Evolutionary conservation across 1,284 basidiomycete genomes (phyloP).

Genomic region (Rhizopogon hawkerae): DNA sequence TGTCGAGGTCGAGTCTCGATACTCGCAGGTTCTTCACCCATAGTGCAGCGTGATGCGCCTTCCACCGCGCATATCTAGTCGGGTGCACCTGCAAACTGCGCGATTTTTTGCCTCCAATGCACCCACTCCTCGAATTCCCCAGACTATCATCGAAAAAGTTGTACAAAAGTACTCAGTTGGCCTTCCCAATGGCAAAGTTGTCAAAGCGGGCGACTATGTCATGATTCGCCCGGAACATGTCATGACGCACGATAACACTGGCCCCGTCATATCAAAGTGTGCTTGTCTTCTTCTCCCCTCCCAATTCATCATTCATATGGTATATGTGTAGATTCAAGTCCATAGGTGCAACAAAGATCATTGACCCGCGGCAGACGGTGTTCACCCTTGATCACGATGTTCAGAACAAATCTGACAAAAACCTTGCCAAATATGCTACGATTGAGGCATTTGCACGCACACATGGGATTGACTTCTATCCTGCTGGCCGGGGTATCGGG

Average conservation of each 20-base stretch:
- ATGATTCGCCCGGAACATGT: conserved; percentile 98
- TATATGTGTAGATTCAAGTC: conserved; percentile 73
- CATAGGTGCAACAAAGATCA: conserved; percentile 83
- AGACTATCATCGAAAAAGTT: conserved; percentile 95
- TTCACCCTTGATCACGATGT: conserved; percentile 99
- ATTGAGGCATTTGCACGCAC: conserved; percentile 89
- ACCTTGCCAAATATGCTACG: conserved; percentile 85
- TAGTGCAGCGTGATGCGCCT: background rate
- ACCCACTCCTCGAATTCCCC: conserved; percentile 39
- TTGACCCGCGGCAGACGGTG: conserved; percentile 80
- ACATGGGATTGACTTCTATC: conserved; percentile 92
- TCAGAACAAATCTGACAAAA: conserved; percentile 93
- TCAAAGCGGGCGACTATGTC: conserved; percentile 96
- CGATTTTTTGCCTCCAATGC: conserved; percentile 32
- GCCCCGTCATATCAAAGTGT: conserved; percentile 93
- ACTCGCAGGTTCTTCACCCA: background rate
- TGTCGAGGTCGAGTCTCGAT: background rate
- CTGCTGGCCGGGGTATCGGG: conserved; percentile 96
- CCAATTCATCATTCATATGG: conserved; percentile 2
- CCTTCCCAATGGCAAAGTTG: conserved; percentile 64
- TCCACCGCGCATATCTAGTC: conserved; percentile 1
- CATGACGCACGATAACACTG: conserved; percentile 98
- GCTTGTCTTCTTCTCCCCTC: conserved; percentile 22
- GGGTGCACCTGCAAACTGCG: conserved; percentile 2
- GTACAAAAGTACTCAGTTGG: conserved; percentile 96